These are phyloP conservation scores for Pseudogymnoascus sp. DNA, from an alignment of 2,329 filamentous ascomycete species.

Conservation along the genomic window DNA sequence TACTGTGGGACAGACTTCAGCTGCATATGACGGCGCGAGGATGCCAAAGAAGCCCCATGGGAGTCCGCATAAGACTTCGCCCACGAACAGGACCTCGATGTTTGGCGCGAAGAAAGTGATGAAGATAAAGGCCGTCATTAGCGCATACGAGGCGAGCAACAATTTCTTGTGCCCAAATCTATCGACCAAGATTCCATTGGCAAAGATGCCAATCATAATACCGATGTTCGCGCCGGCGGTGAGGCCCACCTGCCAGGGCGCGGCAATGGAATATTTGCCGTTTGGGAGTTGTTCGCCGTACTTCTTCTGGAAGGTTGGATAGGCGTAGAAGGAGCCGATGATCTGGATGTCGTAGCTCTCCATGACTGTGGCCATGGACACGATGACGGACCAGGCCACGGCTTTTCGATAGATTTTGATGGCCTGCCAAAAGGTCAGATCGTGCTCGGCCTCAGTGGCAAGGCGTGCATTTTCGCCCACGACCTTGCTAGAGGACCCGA, in stretches of 20 bases:
- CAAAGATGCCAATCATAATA: constrained; percentile 39
- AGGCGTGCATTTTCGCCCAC: constrained; percentile 8
- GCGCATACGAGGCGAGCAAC: constrained; percentile 38
- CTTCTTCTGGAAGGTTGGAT: constrained; percentile 30
- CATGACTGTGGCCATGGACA: constrained; percentile 86
- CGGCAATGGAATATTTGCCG: constrained; percentile 25
- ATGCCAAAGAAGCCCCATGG: constrained; percentile 45
- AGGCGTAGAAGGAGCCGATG: constrained; percentile 64
- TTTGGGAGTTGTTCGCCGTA: constrained; percentile 30
- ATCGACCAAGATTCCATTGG: constrained; percentile 41
- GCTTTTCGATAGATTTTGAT: constrained; percentile 81
- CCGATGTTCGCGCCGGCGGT: constrained; percentile 25
- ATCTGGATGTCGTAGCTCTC: constrained; percentile 80
- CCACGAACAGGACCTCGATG: constrained; percentile 40
- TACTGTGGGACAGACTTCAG: constrained; percentile 50
- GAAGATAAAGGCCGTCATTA: constrained; percentile 40
- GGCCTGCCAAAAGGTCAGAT: constrained; percentile 68
- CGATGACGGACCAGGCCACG: constrained; percentile 72
- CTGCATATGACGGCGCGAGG: constrained; percentile 31
- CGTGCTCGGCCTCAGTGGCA: constrained; percentile 56
- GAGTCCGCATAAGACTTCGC: constrained; percentile 43
- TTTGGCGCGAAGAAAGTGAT: constrained; percentile 45
- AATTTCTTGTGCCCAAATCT: constrained; percentile 45
- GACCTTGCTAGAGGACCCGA: background rate
- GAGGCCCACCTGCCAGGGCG: constrained; percentile 27